Conservation (phyloP, 768 basidiomycete genomes). For the Hortiboletus campestris region DNA sequence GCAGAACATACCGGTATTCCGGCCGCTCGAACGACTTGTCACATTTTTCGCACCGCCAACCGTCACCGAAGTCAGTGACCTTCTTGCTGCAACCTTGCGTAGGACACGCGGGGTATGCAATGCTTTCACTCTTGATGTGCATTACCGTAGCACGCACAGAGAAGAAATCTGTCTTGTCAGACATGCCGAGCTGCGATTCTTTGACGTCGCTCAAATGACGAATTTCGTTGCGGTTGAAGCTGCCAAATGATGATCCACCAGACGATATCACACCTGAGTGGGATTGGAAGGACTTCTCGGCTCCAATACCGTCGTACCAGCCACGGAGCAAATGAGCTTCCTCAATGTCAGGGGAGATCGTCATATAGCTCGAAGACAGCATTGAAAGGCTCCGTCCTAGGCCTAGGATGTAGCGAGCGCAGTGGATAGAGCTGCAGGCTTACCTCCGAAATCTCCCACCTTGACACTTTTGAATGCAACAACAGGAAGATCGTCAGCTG, state of each 20-base stretch:
- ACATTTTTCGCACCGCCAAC: slow-evolving; percentile 96
- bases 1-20: slow-evolving; percentile 66
- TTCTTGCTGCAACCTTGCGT: slow-evolving; percentile 86
- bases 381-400: slow-evolving; percentile 82
- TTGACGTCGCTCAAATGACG: slow-evolving; percentile 77
- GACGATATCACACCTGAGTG: slow-evolving; percentile 48
- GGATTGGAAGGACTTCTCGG: slow-evolving; percentile 63
- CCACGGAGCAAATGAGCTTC: slow-evolving; percentile 84
- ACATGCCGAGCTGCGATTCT: slow-evolving; percentile 67
- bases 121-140: slow-evolving; percentile 79
- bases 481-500: slow-evolving; percentile 58
- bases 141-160: slow-evolving; percentile 78
- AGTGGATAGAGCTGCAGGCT: slow-evolving; percentile 5
- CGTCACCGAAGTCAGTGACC: slow-evolving; percentile 61
- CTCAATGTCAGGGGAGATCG: slow-evolving; percentile 88
- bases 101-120: slow-evolving; percentile 89
- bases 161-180: slow-evolving; percentile 80
- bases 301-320: slow-evolving; percentile 84
- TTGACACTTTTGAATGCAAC: slow-evolving; percentile 93
- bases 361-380: slow-evolving; percentile 76
- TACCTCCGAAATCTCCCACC: slow-evolving; percentile 89
- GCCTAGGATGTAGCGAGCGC: slow-evolving; percentile 6
- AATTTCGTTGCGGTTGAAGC: slow-evolving; percentile 71
- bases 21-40: slow-evolving; percentile 67
- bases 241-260: slow-evolving; percentile 38